A percentile compares a stretch with the other conserved stretches of the same genome.
These are phyloP conservation scores for Naganishia sp. DNA, from an alignment of 1,284 basidiomycete genomes.

Conservation along the genomic window DNA sequence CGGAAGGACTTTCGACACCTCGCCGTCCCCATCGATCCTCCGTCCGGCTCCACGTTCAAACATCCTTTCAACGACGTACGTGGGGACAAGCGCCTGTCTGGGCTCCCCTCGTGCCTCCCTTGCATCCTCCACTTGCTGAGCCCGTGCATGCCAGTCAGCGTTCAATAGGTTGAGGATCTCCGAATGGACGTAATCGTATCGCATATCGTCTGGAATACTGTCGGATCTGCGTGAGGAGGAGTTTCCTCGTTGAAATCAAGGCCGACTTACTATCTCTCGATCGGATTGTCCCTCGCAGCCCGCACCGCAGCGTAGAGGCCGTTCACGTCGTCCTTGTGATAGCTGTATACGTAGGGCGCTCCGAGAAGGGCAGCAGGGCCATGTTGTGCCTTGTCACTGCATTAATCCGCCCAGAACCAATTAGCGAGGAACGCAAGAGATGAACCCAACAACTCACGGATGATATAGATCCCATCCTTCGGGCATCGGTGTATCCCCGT, in stretches of 20 bases:
- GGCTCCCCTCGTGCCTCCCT: constrained; percentile 14
- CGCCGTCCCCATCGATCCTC: constrained; percentile 4
- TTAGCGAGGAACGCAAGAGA: background rate
- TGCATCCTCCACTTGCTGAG: constrained; percentile 12
- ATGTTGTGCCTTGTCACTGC: constrained; percentile 39
- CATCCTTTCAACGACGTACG: constrained; percentile 5
- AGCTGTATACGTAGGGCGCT: constrained; percentile 48
- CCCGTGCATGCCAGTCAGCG: constrained; percentile 6
- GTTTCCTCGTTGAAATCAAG: background rate
- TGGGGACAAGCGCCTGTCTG: constrained; percentile 3
- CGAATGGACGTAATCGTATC: constrained; percentile 9
- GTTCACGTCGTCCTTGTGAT: constrained; percentile 32
- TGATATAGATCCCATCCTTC: constrained; percentile 42
- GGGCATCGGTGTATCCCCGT: constrained; percentile 31
- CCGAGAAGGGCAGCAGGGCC: constrained; percentile 45
- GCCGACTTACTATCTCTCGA: constrained; percentile 31
- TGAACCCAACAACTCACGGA: background rate
- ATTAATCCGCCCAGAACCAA: too few relatives aligned
- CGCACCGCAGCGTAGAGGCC: constrained; percentile 21
- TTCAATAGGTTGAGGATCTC: constrained; percentile 17
- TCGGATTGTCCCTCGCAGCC: constrained; percentile 27
- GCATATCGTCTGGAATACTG: constrained; percentile 29
- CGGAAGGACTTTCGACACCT: background rate
- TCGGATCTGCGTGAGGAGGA: too few relatives aligned
- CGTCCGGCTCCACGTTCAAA: constrained; percentile 1